phyloP scores from a whole-genome alignment of 352 stramenopile genomes.

The Pythium guiyangense region DNA sequence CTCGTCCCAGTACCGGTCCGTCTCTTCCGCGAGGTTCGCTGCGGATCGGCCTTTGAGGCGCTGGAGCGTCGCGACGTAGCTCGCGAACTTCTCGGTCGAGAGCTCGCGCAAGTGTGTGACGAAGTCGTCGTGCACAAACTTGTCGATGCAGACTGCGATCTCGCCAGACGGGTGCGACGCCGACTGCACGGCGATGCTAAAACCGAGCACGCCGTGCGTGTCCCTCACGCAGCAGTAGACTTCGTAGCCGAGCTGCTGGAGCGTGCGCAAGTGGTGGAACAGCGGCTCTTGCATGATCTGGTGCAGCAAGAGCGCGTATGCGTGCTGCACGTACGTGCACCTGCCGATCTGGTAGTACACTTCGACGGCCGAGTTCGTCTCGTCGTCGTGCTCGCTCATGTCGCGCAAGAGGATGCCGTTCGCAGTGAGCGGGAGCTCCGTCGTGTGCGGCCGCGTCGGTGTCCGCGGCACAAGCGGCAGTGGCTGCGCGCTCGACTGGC shows the following conservation, averaged over 20 bases:
- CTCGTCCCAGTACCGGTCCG: conserved; percentile 69
- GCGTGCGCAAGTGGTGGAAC: conserved; percentile 77
- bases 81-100: conserved; percentile 21
- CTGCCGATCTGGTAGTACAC: conserved; percentile 83
- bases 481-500: conserved; percentile 4
- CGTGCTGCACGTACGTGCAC: conserved; percentile 36
- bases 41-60: conserved; percentile 44
- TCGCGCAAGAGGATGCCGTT: conserved; percentile 59
- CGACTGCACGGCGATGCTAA: conserved; percentile 68
- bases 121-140: conserved; percentile 55
- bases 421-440: conserved; percentile 35
- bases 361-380: conserved; percentile 79
- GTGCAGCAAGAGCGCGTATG: conserved; percentile 68
- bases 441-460: conserved; percentile 37
- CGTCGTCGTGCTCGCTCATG: conserved; percentile 53
- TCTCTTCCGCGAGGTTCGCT: conserved; percentile 46
- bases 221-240: conserved; percentile 71
- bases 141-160: conserved; percentile 57
- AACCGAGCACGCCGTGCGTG: conserved; percentile 70
- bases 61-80: conserved; percentile 43
- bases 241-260: conserved; percentile 81
- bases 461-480: conserved; percentile 17
- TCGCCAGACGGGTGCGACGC: conserved; percentile 50
- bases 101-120: conserved; percentile 24
- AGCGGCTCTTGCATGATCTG: conserved; percentile 79